A percentile compares a stretch with the other conserved stretches of the same genome.
phyloP scores from a whole-genome alignment of 305 asterid genomes.

The Nicotiana rustica region DNA sequence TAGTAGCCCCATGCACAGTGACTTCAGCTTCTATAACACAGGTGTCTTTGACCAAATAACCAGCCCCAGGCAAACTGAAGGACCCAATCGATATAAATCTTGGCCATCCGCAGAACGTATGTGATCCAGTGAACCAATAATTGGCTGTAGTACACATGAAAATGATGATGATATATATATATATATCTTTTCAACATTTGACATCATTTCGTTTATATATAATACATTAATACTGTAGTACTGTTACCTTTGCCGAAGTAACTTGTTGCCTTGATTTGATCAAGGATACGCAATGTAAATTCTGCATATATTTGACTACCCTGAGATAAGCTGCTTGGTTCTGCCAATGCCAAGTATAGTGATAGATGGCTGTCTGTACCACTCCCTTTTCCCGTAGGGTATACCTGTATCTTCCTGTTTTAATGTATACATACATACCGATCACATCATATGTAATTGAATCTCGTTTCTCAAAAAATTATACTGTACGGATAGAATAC shows the following conservation, averaged over 20 bases:
- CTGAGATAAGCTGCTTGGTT: conserved; percentile 53
- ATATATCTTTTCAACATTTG: neutral
- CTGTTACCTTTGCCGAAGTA: conserved; percentile 57
- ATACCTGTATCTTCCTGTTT: conserved; percentile 66
- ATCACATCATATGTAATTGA: neutral
- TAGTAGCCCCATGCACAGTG: conserved; percentile 56
- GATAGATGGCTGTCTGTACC: conserved; percentile 57
- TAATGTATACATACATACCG: neutral
- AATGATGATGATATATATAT: neutral
- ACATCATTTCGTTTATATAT: neutral
- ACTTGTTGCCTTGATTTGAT: conserved; percentile 49
- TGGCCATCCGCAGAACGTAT: conserved; percentile 63
- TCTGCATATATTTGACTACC: conserved; percentile 56
- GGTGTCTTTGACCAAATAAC: conserved; percentile 50
- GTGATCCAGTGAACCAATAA: conserved; percentile 63
- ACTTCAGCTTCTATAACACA: conserved; percentile 70
- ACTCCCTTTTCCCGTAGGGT: conserved; percentile 66
- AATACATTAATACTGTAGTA: neutral
- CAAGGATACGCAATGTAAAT: conserved; percentile 55
- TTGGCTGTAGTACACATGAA: conserved; percentile 44
- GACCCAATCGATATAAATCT: conserved; percentile 55
- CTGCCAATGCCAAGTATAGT: conserved; percentile 57
- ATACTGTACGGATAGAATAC: no score
- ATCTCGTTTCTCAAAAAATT: no score
- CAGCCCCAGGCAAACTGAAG: conserved; percentile 38